These are phyloP conservation scores for Phlebiopsis gigantea DNA, from an alignment of 768 basidiomycete species.

Conservation along the genomic window DNA sequence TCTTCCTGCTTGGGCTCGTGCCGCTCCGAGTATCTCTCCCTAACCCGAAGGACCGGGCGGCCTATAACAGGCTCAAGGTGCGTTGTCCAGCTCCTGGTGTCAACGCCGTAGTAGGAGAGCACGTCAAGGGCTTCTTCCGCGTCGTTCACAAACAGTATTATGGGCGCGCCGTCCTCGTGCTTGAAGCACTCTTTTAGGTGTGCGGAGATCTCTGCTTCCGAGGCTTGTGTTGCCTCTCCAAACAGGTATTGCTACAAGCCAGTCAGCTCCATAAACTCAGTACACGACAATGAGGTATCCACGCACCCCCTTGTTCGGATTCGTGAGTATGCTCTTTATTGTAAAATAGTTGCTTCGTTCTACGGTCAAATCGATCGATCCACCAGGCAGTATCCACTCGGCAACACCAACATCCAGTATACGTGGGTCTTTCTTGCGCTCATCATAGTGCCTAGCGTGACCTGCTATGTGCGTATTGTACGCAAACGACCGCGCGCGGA, in stretches of 20 bases:
- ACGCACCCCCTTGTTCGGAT: constrained; percentile 10
- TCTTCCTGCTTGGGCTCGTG: not conserved
- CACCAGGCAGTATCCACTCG: constrained; percentile 27
- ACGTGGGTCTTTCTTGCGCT: constrained; percentile 28
- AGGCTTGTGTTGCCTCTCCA: not conserved
- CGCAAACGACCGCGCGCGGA: constrained; percentile 32
- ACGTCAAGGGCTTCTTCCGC: constrained; percentile 34
- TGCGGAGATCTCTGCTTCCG: not conserved
- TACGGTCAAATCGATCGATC: constrained; percentile 9
- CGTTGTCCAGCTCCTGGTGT: constrained; percentile 35
- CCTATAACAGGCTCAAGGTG: constrained; percentile 27
- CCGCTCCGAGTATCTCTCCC: not conserved
- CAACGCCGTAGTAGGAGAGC: constrained; percentile 36
- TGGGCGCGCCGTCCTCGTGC: constrained; percentile 23
- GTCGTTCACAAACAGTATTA: constrained; percentile 44
- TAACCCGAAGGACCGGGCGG: not conserved
- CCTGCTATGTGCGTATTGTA: constrained; percentile 32
- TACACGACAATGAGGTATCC: constrained; percentile 1
- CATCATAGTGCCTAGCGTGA: constrained; percentile 20
- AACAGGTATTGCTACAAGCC: constrained; percentile 6
- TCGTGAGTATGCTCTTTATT: constrained; percentile 16
- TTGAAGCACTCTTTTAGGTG: constrained; percentile 20
- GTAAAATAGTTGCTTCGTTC: constrained; percentile 9
- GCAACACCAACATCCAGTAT: constrained; percentile 39
- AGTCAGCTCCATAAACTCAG: constrained; percentile 8